Percentiles rank a stretch among this genome's conserved stretches.
Conservation (phyloP, 2,329 filamentous ascomycete genomes). For the Cylindrodendrum hubeiense region DNA sequence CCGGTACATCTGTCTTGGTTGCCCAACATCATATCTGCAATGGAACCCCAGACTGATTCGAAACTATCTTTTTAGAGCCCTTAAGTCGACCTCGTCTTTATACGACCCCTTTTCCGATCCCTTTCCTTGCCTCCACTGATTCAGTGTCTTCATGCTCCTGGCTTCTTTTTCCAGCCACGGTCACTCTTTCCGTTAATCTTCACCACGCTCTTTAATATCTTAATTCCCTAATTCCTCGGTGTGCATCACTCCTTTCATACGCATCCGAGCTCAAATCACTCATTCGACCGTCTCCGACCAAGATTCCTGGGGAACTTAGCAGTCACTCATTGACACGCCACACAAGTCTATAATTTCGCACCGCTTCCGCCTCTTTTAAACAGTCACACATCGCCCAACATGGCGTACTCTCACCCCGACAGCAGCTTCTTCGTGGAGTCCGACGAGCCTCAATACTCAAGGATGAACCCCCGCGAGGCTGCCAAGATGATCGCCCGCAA, state of each 20-base stretch:
- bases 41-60: conserved; percentile 48
- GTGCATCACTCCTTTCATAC: conserved; percentile 48
- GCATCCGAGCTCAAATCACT: conserved; percentile 46
- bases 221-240: conserved; percentile 64
- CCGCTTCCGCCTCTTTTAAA: conserved; percentile 24
- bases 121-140: conserved; percentile 50
- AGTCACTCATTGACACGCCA: conserved; percentile 58
- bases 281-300: conserved; percentile 57
- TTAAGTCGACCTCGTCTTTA: conserved; percentile 61
- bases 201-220: conserved; percentile 70
- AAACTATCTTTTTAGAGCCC: conserved; percentile 53
- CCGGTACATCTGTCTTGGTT: conserved; percentile 33
- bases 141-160: conserved; percentile 56
- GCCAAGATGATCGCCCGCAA: conserved; percentile 83
- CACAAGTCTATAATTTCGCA: conserved; percentile 37
- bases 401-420: conserved; percentile 60
- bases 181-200: conserved; percentile 68
- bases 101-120: conserved; percentile 60
- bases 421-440: conserved; percentile 68
- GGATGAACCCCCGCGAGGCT: conserved; percentile 79
- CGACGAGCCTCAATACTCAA: conserved; percentile 63
- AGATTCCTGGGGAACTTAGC: conserved; percentile 67
- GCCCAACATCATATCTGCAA: conserved; percentile 37
- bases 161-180: conserved; percentile 62
- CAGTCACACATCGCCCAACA: conserved; percentile 49